These are phyloP conservation scores for Rhizopogon vesiculosus DNA, from an alignment of 768 basidiomycete genomes.

Conservation along the genomic window DNA sequence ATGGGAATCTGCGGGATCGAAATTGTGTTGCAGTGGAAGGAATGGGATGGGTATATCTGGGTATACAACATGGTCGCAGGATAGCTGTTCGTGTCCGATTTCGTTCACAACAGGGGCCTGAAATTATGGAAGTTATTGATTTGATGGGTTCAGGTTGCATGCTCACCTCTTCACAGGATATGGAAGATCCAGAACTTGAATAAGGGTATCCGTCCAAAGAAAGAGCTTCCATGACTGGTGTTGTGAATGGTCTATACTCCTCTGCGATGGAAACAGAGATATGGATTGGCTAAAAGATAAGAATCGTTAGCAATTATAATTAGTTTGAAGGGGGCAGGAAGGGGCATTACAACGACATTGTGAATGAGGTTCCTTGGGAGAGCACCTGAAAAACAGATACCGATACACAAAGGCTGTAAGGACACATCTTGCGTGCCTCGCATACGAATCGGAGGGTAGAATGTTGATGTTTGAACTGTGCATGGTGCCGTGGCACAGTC, in stretches of 20 bases:
- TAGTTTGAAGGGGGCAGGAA: background rate
- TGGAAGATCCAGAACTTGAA: background rate
- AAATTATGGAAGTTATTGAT: background rate
- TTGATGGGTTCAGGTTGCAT: background rate
- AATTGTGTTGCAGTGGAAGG: background rate
- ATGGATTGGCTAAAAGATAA: slow-evolving; percentile 2
- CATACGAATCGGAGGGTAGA: background rate
- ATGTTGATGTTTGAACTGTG: background rate
- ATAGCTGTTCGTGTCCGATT: background rate
- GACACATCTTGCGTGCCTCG: background rate
- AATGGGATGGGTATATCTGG: background rate
- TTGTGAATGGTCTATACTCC: background rate
- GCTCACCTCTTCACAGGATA: background rate
- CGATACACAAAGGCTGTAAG: slow-evolving; percentile 1
- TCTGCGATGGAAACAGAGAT: background rate
- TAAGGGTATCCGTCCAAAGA: background rate
- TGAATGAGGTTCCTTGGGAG: slow-evolving; percentile 1
- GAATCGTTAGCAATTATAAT: background rate
- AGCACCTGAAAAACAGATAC: slow-evolving; percentile 3
- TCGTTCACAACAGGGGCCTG: background rate
- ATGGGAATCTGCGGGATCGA: background rate
- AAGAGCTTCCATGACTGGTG: background rate
- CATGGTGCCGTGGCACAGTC: background rate
- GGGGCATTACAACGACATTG: background rate
- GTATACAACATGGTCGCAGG: too few relatives aligned